Conservation (phyloP, 2,329 filamentous ascomycete species). For the Fusarium tanahbumbuense region DNA sequence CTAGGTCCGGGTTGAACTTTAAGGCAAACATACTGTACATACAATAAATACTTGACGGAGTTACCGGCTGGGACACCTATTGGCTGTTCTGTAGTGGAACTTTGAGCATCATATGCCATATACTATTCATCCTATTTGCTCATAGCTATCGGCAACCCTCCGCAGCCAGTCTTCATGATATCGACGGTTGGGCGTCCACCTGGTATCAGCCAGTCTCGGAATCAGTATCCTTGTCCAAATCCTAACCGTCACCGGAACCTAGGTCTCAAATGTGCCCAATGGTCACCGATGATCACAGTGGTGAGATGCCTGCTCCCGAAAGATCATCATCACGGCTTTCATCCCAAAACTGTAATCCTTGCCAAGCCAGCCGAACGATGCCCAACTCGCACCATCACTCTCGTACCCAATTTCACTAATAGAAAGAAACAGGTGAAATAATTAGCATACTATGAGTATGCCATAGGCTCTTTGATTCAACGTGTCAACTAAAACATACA, state of each 20-base stretch:
- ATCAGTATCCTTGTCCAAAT: not conserved
- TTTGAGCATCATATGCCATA: not conserved
- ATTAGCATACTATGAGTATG: constrained; percentile 1
- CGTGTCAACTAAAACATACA: constrained; percentile 16
- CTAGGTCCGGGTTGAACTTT: not conserved
- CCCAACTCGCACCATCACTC: constrained; percentile 40
- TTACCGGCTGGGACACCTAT: not conserved
- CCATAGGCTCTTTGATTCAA: constrained; percentile 26
- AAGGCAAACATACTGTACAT: not conserved
- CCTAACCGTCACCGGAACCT: constrained; percentile 4
- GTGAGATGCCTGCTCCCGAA: constrained; percentile 16
- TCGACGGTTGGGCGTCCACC: not conserved
- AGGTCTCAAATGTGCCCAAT: constrained; percentile 13
- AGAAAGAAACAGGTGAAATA: constrained; percentile 12
- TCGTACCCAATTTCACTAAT: constrained; percentile 38
- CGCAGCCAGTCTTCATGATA: constrained; percentile 7
- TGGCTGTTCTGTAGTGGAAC: not conserved
- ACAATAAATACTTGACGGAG: not conserved
- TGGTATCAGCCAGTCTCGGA: constrained; percentile 1
- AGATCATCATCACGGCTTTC: constrained; percentile 21
- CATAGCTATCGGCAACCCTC: constrained; percentile 8
- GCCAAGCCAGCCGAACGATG: constrained; percentile 29
- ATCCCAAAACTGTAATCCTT: constrained; percentile 21
- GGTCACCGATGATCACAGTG: constrained; percentile 1
- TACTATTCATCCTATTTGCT: constrained; percentile 5